phyloP scores from a whole-genome alignment of 495 filamentous ascomycete genomes.

The Aspergillus bertholletiae region DNA sequence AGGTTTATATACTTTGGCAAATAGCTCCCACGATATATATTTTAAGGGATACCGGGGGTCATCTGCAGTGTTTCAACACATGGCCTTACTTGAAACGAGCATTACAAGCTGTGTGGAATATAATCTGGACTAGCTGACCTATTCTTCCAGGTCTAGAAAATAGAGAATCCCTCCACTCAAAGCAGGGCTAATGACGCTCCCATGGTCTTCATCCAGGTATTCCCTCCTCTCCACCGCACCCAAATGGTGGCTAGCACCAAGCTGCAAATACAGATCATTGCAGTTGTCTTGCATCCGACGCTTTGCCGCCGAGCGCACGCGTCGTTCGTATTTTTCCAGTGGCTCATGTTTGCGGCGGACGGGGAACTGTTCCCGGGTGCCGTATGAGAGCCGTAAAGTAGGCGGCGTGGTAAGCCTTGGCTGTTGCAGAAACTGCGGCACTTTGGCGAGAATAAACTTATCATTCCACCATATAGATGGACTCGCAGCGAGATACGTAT shows the following conservation, averaged over 20 bases:
- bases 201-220: conserved; percentile 24
- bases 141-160: conserved; percentile 13
- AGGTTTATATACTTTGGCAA: too few relatives aligned
- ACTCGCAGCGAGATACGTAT: conserved; percentile 22
- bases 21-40: too few relatives aligned
- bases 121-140: not conserved
- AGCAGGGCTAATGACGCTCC: conserved; percentile 21
- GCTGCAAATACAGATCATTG: conserved; percentile 12
- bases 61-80: too few relatives aligned
- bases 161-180: conserved; percentile 18
- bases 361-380: conserved; percentile 18
- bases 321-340: conserved; percentile 6
- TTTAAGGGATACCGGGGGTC: too few relatives aligned
- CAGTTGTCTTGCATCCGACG: conserved; percentile 25
- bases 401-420: not conserved
- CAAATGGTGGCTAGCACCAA: conserved; percentile 2
- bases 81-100: too few relatives aligned
- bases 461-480: conserved; percentile 27
- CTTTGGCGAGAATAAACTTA: conserved; percentile 13
- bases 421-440: conserved; percentile 2
- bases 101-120: too few relatives aligned
- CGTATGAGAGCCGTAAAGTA: conserved; percentile 14
- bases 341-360: conserved; percentile 8
- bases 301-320: not conserved
- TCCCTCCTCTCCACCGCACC: conserved; percentile 5